These are phyloP conservation scores for Coemansia sp. DNA, from an alignment of 192 early-diverging fungal species.

Conservation along the genomic window DNA sequence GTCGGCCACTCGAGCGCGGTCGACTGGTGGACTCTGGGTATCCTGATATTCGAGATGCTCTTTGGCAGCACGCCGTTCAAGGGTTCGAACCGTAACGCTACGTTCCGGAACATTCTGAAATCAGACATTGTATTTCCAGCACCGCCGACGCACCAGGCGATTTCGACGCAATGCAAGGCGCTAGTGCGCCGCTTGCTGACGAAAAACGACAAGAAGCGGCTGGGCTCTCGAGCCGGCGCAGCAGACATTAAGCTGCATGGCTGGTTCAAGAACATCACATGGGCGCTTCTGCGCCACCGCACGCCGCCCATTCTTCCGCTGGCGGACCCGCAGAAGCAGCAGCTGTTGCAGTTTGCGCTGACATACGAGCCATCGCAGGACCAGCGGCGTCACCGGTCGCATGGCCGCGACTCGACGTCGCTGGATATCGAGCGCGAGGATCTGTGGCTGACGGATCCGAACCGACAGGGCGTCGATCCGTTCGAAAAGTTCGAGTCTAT, in stretches of 20 bases:
- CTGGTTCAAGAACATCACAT: conserved; percentile 89
- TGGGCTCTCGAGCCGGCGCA: conserved; percentile 88
- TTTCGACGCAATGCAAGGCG: conserved; percentile 62
- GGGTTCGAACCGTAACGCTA: conserved; percentile 80
- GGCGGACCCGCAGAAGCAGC: conserved; percentile 56
- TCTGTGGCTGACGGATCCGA: conserved; percentile 45
- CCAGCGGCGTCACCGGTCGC: conserved; percentile 22
- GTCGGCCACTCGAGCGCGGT: conserved; percentile 90
- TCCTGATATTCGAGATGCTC: conserved; percentile 98
- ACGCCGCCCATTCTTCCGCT: conserved; percentile 83
- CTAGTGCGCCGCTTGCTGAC: conserved; percentile 81
- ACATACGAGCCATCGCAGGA: conserved; percentile 55
- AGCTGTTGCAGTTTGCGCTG: conserved; percentile 53
- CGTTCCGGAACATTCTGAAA: conserved; percentile 86
- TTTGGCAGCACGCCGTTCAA: conserved; percentile 98
- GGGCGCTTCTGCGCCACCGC: conserved; percentile 86
- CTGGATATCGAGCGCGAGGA: conserved; percentile 56
- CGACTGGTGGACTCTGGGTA: conserved; percentile 99
- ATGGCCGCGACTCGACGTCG: conserved; percentile 40
- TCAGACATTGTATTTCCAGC: conserved; percentile 75
- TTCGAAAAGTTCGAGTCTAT: conserved; percentile 58
- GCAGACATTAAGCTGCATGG: conserved; percentile 89
- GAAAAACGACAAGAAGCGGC: conserved; percentile 86
- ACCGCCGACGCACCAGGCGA: conserved; percentile 52
- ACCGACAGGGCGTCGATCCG: conserved; percentile 48